Percentiles rank a stretch among this genome's conserved stretches.
These are phyloP conservation scores for Mycena sanguinolenta DNA, from an alignment of 768 basidiomycete species.

Conservation along the genomic window DNA sequence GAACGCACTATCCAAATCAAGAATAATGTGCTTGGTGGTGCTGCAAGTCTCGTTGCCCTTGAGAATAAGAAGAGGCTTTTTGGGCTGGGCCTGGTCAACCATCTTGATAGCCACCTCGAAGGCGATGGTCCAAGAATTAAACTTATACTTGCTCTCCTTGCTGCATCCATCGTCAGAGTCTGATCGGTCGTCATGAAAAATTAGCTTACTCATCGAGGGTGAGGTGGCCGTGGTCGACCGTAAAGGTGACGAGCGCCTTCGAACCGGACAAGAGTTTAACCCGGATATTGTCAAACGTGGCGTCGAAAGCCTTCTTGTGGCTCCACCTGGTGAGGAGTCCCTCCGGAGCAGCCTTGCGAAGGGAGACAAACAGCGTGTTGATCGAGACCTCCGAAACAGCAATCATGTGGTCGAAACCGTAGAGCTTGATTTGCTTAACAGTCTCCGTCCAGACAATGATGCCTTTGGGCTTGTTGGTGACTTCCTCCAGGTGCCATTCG, in stretches of 20 bases:
- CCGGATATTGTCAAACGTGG: conserved; percentile 7
- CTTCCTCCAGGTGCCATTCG: background rate
- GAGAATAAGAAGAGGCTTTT: too few relatives aligned
- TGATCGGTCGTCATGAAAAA: background rate
- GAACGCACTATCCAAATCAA: conserved; percentile 20
- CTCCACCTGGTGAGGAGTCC: conserved; percentile 4
- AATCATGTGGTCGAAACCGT: conserved; percentile 22
- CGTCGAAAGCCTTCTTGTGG: conserved; percentile 13
- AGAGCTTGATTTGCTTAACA: conserved; percentile 11
- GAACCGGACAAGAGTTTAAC: conserved; percentile 24
- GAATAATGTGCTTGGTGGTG: conserved; percentile 9
- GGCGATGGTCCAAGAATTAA: conserved; percentile 8
- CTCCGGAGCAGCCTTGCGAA: background rate
- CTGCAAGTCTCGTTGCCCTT: background rate
- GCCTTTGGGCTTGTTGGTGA: background rate
- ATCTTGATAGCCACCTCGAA: conserved; percentile 9
- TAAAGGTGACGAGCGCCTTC: conserved; percentile 29
- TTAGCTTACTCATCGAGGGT: conserved; percentile 1
- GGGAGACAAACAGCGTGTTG: conserved; percentile 17
- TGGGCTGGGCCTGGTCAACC: conserved; percentile 7
- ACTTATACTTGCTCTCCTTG: background rate
- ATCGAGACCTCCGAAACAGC: conserved; percentile 29
- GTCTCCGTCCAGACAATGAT: conserved; percentile 26
- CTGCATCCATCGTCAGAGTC: background rate
- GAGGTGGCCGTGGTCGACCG: conserved; percentile 10